Conservation (phyloP, 306 rosid genomes). For the Macrotyloma uniflorum region DNA sequence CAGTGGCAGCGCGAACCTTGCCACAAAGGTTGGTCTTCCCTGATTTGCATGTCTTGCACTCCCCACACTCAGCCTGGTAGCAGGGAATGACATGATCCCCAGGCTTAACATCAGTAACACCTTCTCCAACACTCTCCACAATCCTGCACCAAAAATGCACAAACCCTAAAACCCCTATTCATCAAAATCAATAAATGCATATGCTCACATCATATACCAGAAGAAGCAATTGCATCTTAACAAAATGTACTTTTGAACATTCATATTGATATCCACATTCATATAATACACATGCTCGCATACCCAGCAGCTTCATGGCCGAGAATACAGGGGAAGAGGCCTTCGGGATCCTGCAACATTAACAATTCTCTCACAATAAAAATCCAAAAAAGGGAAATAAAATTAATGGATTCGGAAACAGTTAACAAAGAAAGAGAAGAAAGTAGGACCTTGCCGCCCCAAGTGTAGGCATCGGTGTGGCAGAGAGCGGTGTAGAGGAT, state of each 20-base stretch:
- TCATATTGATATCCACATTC: not conserved
- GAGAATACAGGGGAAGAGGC: slow-evolving; percentile 95
- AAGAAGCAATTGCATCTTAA: not conserved
- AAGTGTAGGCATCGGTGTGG: slow-evolving; percentile 95
- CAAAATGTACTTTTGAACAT: not conserved
- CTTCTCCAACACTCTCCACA: slow-evolving; percentile 97
- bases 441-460: slow-evolving; percentile 78
- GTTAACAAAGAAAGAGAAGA: not conserved
- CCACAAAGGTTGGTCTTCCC: slow-evolving; percentile 98
- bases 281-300: not conserved
- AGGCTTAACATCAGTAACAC: slow-evolving; percentile 83
- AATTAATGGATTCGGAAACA: not conserved
- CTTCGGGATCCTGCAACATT: slow-evolving; percentile 66
- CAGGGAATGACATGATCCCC: slow-evolving; percentile 99
- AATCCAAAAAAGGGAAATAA: not conserved
- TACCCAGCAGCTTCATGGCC: slow-evolving; percentile 99
- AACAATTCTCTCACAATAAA: not conserved
- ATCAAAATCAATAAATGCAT: slow-evolving; percentile 3
- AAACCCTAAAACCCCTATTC: not conserved
- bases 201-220: not conserved
- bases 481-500: slow-evolving; percentile 92
- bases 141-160: slow-evolving; percentile 51
- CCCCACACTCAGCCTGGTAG: slow-evolving; percentile 96
- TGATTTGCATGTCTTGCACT: slow-evolving; percentile 95
- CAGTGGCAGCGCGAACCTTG: slow-evolving; percentile 92